Base-by-base conservation (phyloP, 306 rosid genomes). In the Prunus fruticosa region DNA sequence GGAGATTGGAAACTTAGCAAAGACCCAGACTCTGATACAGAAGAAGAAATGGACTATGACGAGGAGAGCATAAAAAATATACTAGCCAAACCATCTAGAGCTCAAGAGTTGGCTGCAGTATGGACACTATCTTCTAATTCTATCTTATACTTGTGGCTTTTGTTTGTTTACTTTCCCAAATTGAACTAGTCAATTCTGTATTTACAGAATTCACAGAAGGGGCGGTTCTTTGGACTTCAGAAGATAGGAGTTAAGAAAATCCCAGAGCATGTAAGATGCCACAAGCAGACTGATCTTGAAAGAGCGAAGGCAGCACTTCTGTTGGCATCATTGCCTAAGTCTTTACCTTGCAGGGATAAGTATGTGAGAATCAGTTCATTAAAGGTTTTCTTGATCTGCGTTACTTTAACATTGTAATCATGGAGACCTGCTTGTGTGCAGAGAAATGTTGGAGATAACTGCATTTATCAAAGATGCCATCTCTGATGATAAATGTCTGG, bases 391-490 rank as follows among this genome's bases (percentile, higher is more conserved):
- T 49, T 83, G 57, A 68, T 60, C 34, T 65, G 20, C 23, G 57
- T 67, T 34, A 63, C 22, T 50, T 61, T 41, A 20, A 28, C 82
- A 73, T 72, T 75, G 68, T 78, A 30, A 82, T 70, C 62, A 82
- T 64, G 51, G 27, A 9, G 28, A 2, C 76, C 12, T 87, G 25
- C 72, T 74, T 84, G 73, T 75, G 15, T 80, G 10, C 73, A 94
- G 98, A 76, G 98, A 92, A 87, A 88, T 89, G 88, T 94, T 88
- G 75, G 97, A 92, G 87, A 90, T 95, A 75, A 83, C 88, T 69
- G 25, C 91, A 78, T 95, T 95, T 78, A 81, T 95, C 75, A 92
- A 90, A 85, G 94, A 89, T 73, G 91, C 97, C 27, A 88, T 95
- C 60, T 88, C 92, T 79, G 93, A 92, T 50, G 87, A 85, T 85